A percentile compares a stretch with the other conserved stretches of the same genome.
phyloP scores from a whole-genome alignment of 495 filamentous ascomycete species.

The Xylaria scruposa region DNA sequence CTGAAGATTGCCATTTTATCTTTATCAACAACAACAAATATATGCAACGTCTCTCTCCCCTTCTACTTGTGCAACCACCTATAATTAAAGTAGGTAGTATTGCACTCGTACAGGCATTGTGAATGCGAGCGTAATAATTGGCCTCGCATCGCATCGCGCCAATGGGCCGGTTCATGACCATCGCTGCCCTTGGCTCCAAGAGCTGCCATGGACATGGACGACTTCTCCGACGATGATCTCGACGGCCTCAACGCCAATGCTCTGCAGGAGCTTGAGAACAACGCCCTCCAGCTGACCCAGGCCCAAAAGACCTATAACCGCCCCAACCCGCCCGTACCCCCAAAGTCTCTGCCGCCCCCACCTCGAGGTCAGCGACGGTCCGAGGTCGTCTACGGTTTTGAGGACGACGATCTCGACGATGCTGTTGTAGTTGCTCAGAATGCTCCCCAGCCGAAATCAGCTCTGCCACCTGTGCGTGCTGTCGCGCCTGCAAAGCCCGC shows the following conservation, averaged over 20 bases:
- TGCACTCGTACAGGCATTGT: too few relatives aligned
- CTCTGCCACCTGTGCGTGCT: constrained; percentile 16
- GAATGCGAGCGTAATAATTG: too few relatives aligned
- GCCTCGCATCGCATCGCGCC: constrained; percentile 27
- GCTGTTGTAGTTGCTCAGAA: constrained; percentile 42
- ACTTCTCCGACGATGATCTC: constrained; percentile 57
- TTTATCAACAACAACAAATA: background rate
- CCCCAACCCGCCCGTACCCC: constrained; percentile 1
- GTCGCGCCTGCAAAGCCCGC: constrained; percentile 19
- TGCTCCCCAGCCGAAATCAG: constrained; percentile 20
- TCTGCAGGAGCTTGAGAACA: constrained; percentile 55
- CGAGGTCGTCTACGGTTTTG: constrained; percentile 30
- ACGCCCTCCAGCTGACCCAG: constrained; percentile 56
- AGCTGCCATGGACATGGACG: constrained; percentile 59
- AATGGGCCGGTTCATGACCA: constrained; percentile 39
- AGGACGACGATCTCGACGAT: constrained; percentile 47
- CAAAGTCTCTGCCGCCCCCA: constrained; percentile 14
- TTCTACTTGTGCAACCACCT: background rate
- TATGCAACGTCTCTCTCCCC: background rate
- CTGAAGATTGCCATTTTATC: background rate
- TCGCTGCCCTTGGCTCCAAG: constrained; percentile 32
- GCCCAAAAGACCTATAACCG: constrained; percentile 40
- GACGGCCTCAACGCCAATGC: constrained; percentile 52
- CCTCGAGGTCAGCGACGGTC: background rate
- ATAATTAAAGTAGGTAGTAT: background rate